A percentile compares a stretch with the other conserved stretches of the same genome.
Evolutionary conservation across 148 eudicot species (phyloP).

Genomic region (Chenopodium suecicum): DNA sequence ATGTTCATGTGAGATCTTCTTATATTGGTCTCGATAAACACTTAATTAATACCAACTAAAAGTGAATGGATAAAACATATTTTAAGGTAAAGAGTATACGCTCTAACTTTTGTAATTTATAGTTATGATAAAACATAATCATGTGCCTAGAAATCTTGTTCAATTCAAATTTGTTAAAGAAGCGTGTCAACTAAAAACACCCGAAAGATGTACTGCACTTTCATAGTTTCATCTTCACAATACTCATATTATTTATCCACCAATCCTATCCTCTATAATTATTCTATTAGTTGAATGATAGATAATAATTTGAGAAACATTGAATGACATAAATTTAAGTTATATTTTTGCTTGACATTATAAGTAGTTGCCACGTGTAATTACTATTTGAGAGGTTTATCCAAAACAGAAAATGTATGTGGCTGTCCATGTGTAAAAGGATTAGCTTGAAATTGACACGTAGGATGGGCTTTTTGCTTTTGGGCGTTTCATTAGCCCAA

Average conservation of each 20-base stretch:
- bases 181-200: too few species aligned
- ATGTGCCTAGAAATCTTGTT: too few species aligned
- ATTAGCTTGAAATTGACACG: slow-evolving; percentile 36
- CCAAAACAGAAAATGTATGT: slow-evolving; percentile 19
- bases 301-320: not conserved
- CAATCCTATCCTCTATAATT: not conserved
- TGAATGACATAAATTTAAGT: too few species aligned
- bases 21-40: too few species aligned
- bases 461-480: slow-evolving; percentile 10
- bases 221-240: not conserved
- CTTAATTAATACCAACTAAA: too few species aligned
- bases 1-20: too few species aligned
- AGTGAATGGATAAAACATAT: too few species aligned
- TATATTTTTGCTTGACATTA: not conserved
- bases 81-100: too few species aligned
- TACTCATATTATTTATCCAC: not conserved
- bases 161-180: too few species aligned
- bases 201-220: not conserved
- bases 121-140: too few species aligned
- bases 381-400: slow-evolving; percentile 1
- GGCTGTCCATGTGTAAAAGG: slow-evolving; percentile 25
- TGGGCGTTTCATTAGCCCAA: slow-evolving; percentile 32
- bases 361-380: slow-evolving; percentile 22
- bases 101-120: too few species aligned
- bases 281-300: not conserved